phyloP scores from a whole-genome alignment of 352 stramenopile species.

The Phytophthora rubi region DNA sequence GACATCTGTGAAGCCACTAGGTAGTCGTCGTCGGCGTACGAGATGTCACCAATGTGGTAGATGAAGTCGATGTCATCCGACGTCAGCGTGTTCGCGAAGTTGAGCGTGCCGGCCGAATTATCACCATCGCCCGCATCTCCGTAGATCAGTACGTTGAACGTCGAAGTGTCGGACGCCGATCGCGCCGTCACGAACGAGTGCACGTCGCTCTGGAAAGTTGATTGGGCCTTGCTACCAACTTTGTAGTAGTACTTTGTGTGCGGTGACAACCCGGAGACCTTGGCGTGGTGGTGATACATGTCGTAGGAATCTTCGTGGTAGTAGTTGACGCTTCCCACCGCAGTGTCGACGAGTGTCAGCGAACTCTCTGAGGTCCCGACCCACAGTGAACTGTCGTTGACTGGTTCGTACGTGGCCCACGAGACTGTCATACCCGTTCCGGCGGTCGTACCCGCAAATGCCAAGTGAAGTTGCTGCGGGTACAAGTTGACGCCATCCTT shows the following conservation, averaged over 20 bases:
- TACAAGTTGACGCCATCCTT: conserved; percentile 51
- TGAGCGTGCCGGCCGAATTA: conserved; percentile 33
- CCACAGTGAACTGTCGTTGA: conserved; percentile 47
- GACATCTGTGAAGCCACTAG: conserved; percentile 17
- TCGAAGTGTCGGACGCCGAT: conserved; percentile 16
- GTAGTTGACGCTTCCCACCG: conserved; percentile 36
- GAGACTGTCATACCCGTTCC: conserved; percentile 62
- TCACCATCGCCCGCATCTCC: conserved; percentile 35
- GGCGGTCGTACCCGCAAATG: conserved; percentile 46
- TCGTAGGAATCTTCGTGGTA: conserved; percentile 52
- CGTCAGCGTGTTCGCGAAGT: conserved; percentile 42
- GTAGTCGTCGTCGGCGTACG: conserved; percentile 43
- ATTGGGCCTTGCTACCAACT: conserved; percentile 24
- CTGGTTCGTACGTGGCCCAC: conserved; percentile 45
- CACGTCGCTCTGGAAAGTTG: conserved; percentile 35
- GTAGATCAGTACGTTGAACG: conserved; percentile 42
- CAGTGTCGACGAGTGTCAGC: conserved; percentile 23
- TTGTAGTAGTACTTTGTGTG: conserved; percentile 53
- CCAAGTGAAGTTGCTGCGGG: conserved; percentile 64
- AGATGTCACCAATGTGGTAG: conserved; percentile 43
- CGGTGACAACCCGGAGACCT: conserved; percentile 35
- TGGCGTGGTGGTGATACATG: conserved; percentile 58
- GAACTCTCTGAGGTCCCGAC: conserved; percentile 19
- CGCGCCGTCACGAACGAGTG: conserved; percentile 43
- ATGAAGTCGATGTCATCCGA: conserved; percentile 34